Evolutionary conservation across 2,329 filamentous ascomycete species (phyloP), one percentile per base, ranked within the genome.

Genomic region (Drechslerella stenobrocha): DNA sequence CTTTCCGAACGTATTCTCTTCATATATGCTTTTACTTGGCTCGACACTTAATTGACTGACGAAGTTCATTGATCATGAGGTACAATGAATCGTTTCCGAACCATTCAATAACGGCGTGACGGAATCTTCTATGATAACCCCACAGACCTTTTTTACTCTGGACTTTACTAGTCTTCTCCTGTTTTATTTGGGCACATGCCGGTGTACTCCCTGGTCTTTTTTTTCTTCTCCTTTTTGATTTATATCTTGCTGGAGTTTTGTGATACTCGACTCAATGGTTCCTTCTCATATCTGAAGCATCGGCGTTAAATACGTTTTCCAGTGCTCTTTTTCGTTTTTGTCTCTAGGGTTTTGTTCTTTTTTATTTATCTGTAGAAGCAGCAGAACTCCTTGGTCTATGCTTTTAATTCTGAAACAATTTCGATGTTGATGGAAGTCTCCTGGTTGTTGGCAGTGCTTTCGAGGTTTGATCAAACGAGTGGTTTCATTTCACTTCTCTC

Each of bases 41-140:
- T 44, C 40, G 20, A 45, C 45, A 18, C 50, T 23, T 37, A 32
- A 42, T 23, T 59, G 42, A 66, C 20, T 58, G 20, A 60, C 63
- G 63, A 67, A 66, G 42, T 32, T 67, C 63, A 67, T 67, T 67
- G 63, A 67, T 60, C 35, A 67, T 15, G 50, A 56, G 40, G 22
- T 53, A 59, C 63, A 67, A 58, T 67, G 63, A 67, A 67, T 67
- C 63, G 63, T 67, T 60, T 58, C 26, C 28, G 37, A 46, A 50
- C 50, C 44, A 45, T 56, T 60, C 28, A 23, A 60, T 60, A 32
- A 67, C 50, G 55, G 63, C 45, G 13, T 26, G 11, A 26, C 7
- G n/a, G 42, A 47, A 47, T 2, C 24, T 26, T 23, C 22, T 37
- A 55, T 46, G 7, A 48, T 47, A 18, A 40, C 20, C 18, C 22